Conservation (phyloP, 305 asterid species). For the Fraxinus sp. region DNA sequence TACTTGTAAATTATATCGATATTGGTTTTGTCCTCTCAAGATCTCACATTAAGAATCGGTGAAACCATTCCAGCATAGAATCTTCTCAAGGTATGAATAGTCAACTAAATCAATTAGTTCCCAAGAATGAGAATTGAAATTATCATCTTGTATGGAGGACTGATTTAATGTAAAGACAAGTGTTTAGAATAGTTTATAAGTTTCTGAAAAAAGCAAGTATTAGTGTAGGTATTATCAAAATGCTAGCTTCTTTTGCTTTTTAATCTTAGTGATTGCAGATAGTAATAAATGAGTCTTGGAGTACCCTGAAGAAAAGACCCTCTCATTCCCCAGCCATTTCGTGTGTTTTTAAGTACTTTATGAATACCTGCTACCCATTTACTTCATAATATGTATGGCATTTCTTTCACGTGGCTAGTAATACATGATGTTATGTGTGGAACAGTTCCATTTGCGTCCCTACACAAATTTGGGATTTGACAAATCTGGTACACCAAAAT, state of each 20-base stretch:
- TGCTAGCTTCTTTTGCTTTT: not conserved
- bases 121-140: not conserved
- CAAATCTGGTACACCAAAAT: conserved; percentile 28
- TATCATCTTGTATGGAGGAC: not conserved
- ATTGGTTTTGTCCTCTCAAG: conserved; percentile 42
- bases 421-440: conserved; percentile 3
- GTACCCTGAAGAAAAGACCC: no score
- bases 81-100: conserved; percentile 76
- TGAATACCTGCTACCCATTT: no score
- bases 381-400: no score
- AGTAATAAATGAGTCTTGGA: not conserved
- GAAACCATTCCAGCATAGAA: conserved; percentile 69
- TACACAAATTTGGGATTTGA: conserved; percentile 31
- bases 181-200: not conserved
- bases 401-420: not conserved
- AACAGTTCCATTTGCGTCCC: conserved; percentile 81
- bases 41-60: conserved; percentile 31
- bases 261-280: not conserved
- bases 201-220: not conserved
- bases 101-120: not conserved
- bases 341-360: no score
- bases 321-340: no score
- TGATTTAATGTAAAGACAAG: not conserved
- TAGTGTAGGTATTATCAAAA: not conserved
- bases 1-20: conserved; percentile 15